Base-by-base conservation (phyloP, 2,329 filamentous ascomycete genomes). In the Daldinia sp. region DNA sequence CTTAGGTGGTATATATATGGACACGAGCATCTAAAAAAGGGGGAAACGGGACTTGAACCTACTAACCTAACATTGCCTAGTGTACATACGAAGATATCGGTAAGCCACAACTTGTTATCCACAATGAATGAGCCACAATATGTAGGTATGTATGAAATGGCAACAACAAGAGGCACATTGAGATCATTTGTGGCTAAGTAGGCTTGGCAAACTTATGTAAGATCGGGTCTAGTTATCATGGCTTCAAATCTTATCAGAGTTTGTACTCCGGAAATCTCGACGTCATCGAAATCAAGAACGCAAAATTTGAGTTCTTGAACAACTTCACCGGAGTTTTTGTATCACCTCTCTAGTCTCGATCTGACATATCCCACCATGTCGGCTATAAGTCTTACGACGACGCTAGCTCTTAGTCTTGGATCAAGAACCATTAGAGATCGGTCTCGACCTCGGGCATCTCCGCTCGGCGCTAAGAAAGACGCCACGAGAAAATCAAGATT, bases 381-480 rank as follows among this genome's bases (percentile, higher is more conserved):
- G 18, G 30, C 15, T 3, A 7, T 33, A 20, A 18, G 33, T 39
- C 58, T 30, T 13, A 55, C 18, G 12, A 50, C 37, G 7, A 39
- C 48, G 55, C 33, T 63, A 59, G 15, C 33, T 39, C 10, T 33
- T 61, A 65, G 60, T 33, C 48, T 12, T 46, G 35, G 53, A 20
- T 62, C 26, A 60, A 57, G 63, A 62, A 63, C 60, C 23, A 50
- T 39, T 28, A 42, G 55, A 46, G 53, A 48, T 37, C 41, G 60
- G 57, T 65, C 61, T 62, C 64, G 64, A 65, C 64, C 53, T 60
- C 46, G 41, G 58, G 12, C 57, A 55, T 63, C 56, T 60, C 65
- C 57, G 58, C 54, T 51, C 18, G 10, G 58, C 65, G 65, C 64
- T 65, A 60, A 62, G 60, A 35, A 48, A 48, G 41, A 44, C 46